These are phyloP conservation scores for Eucalyptus paniculata DNA, from an alignment of 345 rosid genomes.

Conservation along the genomic window DNA sequence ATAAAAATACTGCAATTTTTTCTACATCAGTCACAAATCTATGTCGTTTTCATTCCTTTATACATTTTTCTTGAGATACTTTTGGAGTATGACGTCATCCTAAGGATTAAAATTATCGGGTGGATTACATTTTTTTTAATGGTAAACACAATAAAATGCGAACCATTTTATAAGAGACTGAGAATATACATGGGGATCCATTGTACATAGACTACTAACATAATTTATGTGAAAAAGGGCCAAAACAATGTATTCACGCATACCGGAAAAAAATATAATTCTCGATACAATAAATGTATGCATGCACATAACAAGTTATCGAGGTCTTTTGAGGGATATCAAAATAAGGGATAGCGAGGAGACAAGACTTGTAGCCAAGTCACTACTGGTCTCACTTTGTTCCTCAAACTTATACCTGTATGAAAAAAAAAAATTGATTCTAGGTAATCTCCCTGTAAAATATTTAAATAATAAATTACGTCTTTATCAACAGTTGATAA, in stretches of 20 bases:
- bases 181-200: too few species aligned
- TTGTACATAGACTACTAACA: too few species aligned
- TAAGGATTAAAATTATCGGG: neutral
- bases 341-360: neutral
- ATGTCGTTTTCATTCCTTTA: neutral
- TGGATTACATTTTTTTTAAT: too few species aligned
- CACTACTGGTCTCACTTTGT: neutral
- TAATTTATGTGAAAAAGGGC: too few species aligned
- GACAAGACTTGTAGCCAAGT: neutral
- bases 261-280: too few species aligned
- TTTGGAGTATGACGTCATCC: neutral
- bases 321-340: neutral
- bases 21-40: neutral
- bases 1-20: neutral
- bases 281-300: neutral
- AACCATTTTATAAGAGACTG: too few species aligned
- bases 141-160: neutral
- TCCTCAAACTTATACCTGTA: neutral
- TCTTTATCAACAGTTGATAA: accelerated
- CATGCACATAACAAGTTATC: neutral
- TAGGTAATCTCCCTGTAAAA: too few species aligned
- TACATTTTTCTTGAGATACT: neutral
- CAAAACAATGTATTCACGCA: too few species aligned
- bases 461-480: too few species aligned
- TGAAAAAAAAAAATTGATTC: neutral